phyloP scores from a whole-genome alignment of 805 yeast genomes.

The Metschnikowia drakensbergensis region DNA sequence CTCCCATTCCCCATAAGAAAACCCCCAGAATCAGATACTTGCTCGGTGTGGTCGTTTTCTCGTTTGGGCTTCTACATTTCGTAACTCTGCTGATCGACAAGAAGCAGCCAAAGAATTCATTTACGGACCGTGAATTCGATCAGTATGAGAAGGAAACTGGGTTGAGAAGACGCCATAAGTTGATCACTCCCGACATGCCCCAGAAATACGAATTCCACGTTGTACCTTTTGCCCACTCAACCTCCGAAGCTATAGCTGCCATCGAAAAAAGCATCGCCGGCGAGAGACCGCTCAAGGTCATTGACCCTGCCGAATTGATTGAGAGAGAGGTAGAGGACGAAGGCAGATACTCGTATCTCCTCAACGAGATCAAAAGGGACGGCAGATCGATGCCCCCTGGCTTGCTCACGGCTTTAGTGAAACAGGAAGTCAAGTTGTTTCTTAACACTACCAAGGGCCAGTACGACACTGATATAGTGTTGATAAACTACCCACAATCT shows the following conservation, averaged over 20 bases:
- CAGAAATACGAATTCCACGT: slow-evolving; percentile 41
- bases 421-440: slow-evolving; percentile 32
- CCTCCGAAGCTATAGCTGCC: slow-evolving; percentile 20
- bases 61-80: slow-evolving; percentile 30
- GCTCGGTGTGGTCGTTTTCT: slow-evolving; percentile 32
- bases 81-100: slow-evolving; percentile 30
- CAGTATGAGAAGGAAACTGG: slow-evolving; percentile 49
- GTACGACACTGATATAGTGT: slow-evolving; percentile 44
- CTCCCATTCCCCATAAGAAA: slow-evolving; percentile 8
- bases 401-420: slow-evolving; percentile 48
- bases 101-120: slow-evolving; percentile 36
- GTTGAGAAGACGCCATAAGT: slow-evolving; percentile 45
- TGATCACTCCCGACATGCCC: slow-evolving; percentile 36
- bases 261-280: slow-evolving; percentile 15
- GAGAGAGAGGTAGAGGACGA: slow-evolving; percentile 42
- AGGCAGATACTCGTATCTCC: slow-evolving; percentile 49
- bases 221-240: slow-evolving; percentile 29
- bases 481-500: slow-evolving; percentile 57
- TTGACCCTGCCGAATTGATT: slow-evolving; percentile 51
- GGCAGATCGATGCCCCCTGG: slow-evolving; percentile 40
- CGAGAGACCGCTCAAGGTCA: slow-evolving; percentile 30
- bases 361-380: slow-evolving; percentile 40
- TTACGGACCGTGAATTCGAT: slow-evolving; percentile 47
- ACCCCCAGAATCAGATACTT: slow-evolving; percentile 36
- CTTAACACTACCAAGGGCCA: slow-evolving; percentile 37